Base-by-base conservation (phyloP, 2,329 filamentous ascomycete species). In the Akanthomyces uredinophilus region DNA sequence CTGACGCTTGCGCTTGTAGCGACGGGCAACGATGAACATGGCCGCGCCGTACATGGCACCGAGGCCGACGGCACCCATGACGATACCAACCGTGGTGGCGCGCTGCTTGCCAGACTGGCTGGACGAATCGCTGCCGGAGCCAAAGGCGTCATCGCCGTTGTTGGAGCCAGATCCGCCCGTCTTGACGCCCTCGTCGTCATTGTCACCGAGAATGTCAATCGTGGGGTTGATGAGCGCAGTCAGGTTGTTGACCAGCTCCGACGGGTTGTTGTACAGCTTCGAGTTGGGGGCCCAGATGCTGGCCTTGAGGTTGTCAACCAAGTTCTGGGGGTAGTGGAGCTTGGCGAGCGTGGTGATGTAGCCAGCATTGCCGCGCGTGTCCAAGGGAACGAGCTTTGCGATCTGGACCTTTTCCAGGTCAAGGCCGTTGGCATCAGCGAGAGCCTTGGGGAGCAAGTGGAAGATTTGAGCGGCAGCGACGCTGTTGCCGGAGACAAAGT, bases 1-100 rank as follows among this genome's bases (percentile, higher is more conserved):
- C 72, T 89, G 85, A 77, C 87, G 89, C 83, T 90, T 92, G 79
- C 90, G 88, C 82, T 93, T 91, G 83, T 96, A 96, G 64, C 93
- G 86, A 65, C 92, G 88, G 55, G 93, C 93, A 67, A 96, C 86
- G 70, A 95, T 87, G 79, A 96, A 94, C 93, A 97, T 96, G 73
- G 91, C 92, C 14, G 90, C 91, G 71, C 92, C 93, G 68, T 96
- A 96, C n/a, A 92, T 87, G 56, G 88, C 89, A 47, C 91, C 91
- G 70, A 92, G 87, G 49, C 85, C 84, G 37, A 93, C 85, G 29
- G 91, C 89, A 69, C 91, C 91, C 24, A 91, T 82, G 62, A 89
- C 91, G 70, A 96, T 87, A 66, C 84, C 86, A 27, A 83, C 85
- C 1, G 83, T 87, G 39, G 86, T 88, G 47, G 84, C 86, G 69